Base-by-base conservation (phyloP, 345 rosid species). In the Rhodamnia rubescens region DNA sequence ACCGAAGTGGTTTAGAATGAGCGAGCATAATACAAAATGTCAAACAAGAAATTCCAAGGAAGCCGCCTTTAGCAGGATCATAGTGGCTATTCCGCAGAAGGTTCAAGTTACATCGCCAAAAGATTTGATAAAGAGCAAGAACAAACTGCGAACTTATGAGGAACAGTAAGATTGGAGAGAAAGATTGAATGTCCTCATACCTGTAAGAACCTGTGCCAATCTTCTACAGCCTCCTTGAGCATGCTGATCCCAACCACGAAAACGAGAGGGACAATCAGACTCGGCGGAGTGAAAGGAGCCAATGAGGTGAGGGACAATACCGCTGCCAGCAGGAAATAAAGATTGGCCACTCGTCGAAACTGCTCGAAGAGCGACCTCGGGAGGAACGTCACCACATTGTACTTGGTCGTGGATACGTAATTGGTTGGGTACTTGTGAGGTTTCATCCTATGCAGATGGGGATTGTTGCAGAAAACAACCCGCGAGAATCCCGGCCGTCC, bases 331-430 rank as follows among this genome's bases (percentile, higher is more conserved):
- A 95, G 89, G 42, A 95, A 95, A 83, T 93, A 95, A 81, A 94
- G 83, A 84, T 95, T 95, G 82, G 98, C 98, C 11, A 93, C 97
- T 47, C 97, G 90, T 54, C 94, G 93, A 83, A 95, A 95, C 89
- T 95, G 98, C 90, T 95, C 97, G 57, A 94, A 94, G 61, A 94
- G 89, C 75, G 93, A 91, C 75, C 85, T 95, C 16, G 97, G 97
- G 24, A 95, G 91, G 92, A 95, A 94, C 16, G 95, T 91, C 8
- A 87, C 78, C 56, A 91, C 27, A 81, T 89, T 93, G 84, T 94
- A 94, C 87, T 92, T 91, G 16, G 96, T 94, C 44, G 96, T 94
- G 44, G 96, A 92, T 64, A 92, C 89, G 7, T 92, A 92, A 86
- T 95, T 95, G 29, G 87, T 85, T 0, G 87, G 85, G 80, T 95